Conservation (phyloP, 2,329 filamentous ascomycete genomes). For the Phialophora chinensis region DNA sequence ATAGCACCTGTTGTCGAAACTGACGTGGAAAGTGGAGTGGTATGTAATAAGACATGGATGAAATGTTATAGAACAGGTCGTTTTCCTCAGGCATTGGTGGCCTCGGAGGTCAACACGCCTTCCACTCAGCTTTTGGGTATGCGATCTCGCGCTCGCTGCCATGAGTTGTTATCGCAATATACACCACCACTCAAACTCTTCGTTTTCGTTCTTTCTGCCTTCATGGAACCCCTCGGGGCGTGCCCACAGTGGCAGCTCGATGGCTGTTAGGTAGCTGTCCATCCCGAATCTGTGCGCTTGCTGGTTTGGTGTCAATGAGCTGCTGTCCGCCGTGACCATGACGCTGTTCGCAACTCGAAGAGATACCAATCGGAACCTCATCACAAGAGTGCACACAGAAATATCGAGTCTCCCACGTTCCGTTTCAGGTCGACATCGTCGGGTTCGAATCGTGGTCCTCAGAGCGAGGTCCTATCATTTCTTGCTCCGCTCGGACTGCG, state of each 20-base stretch:
- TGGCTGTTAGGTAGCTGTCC: not conserved
- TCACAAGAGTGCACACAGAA: not conserved
- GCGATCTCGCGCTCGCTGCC: not conserved
- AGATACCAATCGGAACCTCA: not conserved
- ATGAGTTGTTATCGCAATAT: not conserved
- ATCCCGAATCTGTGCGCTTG: not conserved
- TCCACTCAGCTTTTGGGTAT: not conserved
- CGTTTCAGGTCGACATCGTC: not conserved
- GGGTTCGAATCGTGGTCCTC: not conserved
- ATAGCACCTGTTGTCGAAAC: not conserved
- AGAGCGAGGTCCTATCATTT: constrained; percentile 50
- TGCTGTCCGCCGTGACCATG: not conserved
- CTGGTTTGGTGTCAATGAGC: not conserved
- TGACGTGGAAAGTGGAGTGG: not conserved
- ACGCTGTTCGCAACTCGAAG: not conserved
- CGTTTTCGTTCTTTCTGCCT: not conserved
- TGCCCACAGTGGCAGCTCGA: no score
- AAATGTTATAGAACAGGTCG: not conserved
- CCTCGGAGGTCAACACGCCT: not conserved
- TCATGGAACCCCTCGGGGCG: not conserved
- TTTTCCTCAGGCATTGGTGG: not conserved
- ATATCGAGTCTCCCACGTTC: not conserved
- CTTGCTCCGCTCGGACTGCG: constrained; percentile 68
- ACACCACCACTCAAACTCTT: not conserved
- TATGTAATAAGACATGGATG: constrained; percentile 5